Evolutionary conservation across 495 filamentous ascomycete genomes (phyloP).

Genomic region (Lichina pygmaea): DNA sequence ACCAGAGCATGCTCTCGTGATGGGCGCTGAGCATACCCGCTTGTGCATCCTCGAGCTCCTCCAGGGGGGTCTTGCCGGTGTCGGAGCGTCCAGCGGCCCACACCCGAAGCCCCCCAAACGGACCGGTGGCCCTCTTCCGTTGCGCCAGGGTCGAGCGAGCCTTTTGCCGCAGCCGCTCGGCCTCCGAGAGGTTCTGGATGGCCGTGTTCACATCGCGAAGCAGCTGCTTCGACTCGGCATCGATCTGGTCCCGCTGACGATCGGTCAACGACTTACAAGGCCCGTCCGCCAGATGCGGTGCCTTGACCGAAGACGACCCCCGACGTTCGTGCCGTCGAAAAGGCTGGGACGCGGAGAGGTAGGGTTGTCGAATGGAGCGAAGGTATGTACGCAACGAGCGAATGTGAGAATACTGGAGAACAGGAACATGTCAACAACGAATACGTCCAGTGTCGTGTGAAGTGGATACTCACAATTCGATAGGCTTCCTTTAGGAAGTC

Average conservation of each 20-base stretch:
- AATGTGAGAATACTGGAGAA: slow-evolving; percentile 56
- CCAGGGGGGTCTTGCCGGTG: slow-evolving; percentile 29
- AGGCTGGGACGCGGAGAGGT: slow-evolving; percentile 51
- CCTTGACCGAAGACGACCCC: not conserved
- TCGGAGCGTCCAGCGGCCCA: slow-evolving; percentile 42
- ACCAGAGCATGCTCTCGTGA: slow-evolving; percentile 63
- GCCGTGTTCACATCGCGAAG: slow-evolving; percentile 57
- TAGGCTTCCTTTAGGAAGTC: slow-evolving; percentile 92
- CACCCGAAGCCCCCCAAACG: slow-evolving; percentile 29
- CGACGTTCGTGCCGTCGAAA: slow-evolving; percentile 7
- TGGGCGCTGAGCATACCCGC: slow-evolving; percentile 29
- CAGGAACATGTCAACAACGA: not conserved
- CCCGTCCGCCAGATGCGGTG: not conserved
- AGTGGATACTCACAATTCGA: slow-evolving; percentile 39
- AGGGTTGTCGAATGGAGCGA: slow-evolving; percentile 57
- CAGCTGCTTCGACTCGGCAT: slow-evolving; percentile 55
- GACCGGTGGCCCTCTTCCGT: slow-evolving; percentile 31
- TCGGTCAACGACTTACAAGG: slow-evolving; percentile 12
- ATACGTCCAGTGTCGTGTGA: not conserved
- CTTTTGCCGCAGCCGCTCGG: slow-evolving; percentile 54
- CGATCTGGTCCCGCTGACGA: slow-evolving; percentile 32
- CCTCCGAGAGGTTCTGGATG: slow-evolving; percentile 50
- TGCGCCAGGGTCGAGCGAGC: slow-evolving; percentile 36
- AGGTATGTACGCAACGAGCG: slow-evolving; percentile 49
- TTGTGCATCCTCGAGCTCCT: slow-evolving; percentile 39